Base-by-base conservation (phyloP, 2,329 filamentous ascomycete genomes). In the Colletotrichum neosansevieriae region DNA sequence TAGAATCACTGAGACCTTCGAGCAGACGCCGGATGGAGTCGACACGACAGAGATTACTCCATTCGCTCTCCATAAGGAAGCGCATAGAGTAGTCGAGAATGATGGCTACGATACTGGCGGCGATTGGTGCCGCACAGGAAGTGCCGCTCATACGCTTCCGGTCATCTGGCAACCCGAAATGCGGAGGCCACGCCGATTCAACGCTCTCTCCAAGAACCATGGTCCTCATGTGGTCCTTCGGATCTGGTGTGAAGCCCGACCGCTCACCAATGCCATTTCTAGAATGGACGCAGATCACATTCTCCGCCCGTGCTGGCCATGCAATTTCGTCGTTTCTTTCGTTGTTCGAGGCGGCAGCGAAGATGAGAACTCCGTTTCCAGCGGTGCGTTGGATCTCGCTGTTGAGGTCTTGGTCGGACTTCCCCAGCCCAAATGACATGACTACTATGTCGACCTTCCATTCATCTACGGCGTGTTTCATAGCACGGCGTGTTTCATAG, bases 361-460 rank as follows among this genome's bases (percentile, higher is more conserved):
- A 54, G 5, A 54, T 54, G 11, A 54, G 0, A n/a, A 38, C 32
- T 15, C n/a, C 50, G 9, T 1, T 38, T 0, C 11, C 0, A 38
- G 32, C 50, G 0, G 50, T 17, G 4, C 17, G 0, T 7, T 38
- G 50, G 6, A 54, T 54, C 1, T 54, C 50, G 29, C 17, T 54
- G n/a, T 0, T 21, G 4, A 0, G 36, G 0, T 0, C 1, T 13
- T 0, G 15, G 1, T 54, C 2, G 1, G 12, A 12, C 6, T 1
- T 7, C 0, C 0, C n/a, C n/a, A 54, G 36, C 11, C 50, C 50
- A n/a, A 54, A 54, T 3, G n/a, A 54, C 50, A 54, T 54, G 11
- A 54, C 50, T 0, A n/a, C 0, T 0, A 38, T 54, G 4, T 54
- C 29, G 0, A 54, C 50, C 0, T 36, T 0, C 50, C 50, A 54